Conservation (phyloP, 192 early-diverging fungal genomes). For the Kappamyces sp. region DNA sequence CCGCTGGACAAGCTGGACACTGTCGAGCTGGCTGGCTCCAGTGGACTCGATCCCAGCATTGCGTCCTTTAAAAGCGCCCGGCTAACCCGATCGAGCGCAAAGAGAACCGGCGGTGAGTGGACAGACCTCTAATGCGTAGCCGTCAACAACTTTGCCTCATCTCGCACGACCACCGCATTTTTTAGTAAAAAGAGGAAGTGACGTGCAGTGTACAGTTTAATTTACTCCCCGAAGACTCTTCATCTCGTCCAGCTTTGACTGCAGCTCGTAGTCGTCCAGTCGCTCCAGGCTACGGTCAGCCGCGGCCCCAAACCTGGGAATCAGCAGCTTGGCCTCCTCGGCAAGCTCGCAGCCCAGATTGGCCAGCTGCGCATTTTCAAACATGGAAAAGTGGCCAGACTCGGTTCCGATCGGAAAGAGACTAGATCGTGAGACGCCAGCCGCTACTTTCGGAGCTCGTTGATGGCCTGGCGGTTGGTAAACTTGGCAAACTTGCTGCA, state of each 20-base stretch:
- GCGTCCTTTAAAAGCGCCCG: too few relatives aligned
- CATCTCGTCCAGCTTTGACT: slow-evolving; percentile 76
- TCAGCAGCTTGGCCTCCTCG: slow-evolving; percentile 85
- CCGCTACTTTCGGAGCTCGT: slow-evolving; percentile 70
- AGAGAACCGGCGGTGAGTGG: too few relatives aligned
- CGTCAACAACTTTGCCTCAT: too few relatives aligned
- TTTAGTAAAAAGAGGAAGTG: too few relatives aligned
- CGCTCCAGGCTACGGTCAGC: slow-evolving; percentile 54
- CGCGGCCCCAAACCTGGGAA: slow-evolving; percentile 67
- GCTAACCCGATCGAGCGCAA: too few relatives aligned
- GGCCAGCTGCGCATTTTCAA: slow-evolving; percentile 84
- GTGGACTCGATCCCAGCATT: too few relatives aligned
- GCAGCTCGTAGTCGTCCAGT: slow-evolving; percentile 67
- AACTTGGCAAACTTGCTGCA: slow-evolving; percentile 77
- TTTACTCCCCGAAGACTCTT: slow-evolving; percentile 71
- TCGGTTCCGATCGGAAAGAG: not conserved
- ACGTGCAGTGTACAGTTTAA: too few relatives aligned
- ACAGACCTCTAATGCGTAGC: too few relatives aligned
- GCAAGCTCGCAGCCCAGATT: slow-evolving; percentile 86
- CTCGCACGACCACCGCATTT: too few relatives aligned
- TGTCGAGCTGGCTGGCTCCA: too few relatives aligned
- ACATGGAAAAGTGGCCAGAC: slow-evolving; percentile 53
- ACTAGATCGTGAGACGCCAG: not conserved
- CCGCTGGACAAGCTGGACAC: too few relatives aligned
- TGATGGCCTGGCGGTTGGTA: slow-evolving; percentile 78